phyloP scores from a whole-genome alignment of 1,139 yeast species.

The Hansenula anomala region DNA sequence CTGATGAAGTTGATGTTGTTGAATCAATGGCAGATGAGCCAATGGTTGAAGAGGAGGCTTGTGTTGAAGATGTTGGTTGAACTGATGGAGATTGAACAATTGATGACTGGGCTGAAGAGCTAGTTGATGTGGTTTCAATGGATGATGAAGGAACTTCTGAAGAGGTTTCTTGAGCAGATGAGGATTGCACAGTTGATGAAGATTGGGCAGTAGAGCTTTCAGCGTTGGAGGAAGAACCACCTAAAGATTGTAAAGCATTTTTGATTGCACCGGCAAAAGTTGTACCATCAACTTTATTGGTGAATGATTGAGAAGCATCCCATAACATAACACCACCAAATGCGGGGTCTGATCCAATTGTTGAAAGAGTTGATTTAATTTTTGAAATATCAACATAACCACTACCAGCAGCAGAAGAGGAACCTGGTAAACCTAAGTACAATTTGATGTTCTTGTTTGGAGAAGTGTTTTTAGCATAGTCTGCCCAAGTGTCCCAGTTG shows the following conservation, averaged over 20 bases:
- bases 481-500: constrained; percentile 85
- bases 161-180: constrained; percentile 9
- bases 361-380: constrained; percentile 31
- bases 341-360: constrained; percentile 36
- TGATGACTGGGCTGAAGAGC: constrained; percentile 6
- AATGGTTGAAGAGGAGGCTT: background rate
- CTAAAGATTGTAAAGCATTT: constrained; percentile 19
- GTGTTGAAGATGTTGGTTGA: background rate
- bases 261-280: constrained; percentile 29
- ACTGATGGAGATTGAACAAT: constrained; percentile 5
- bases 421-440: constrained; percentile 73
- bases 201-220: too few species aligned
- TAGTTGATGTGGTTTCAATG: too few species aligned
- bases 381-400: constrained; percentile 54
- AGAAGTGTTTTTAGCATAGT: constrained; percentile 54
- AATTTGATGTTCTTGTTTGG: constrained; percentile 67
- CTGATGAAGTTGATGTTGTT: constrained; percentile 5
- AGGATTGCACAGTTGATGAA: constrained; percentile 4
- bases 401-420: constrained; percentile 59
- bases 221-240: background rate
- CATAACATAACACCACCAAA: constrained; percentile 89
- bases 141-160: background rate
- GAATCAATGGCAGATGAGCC: background rate
- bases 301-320: constrained; percentile 84
- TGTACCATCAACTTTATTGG: constrained; percentile 44